A percentile compares a stretch with the other conserved stretches of the same genome.
These are phyloP conservation scores for Alternaria sp. DNA, from an alignment of 2,329 filamentous ascomycete genomes.

Conservation along the genomic window DNA sequence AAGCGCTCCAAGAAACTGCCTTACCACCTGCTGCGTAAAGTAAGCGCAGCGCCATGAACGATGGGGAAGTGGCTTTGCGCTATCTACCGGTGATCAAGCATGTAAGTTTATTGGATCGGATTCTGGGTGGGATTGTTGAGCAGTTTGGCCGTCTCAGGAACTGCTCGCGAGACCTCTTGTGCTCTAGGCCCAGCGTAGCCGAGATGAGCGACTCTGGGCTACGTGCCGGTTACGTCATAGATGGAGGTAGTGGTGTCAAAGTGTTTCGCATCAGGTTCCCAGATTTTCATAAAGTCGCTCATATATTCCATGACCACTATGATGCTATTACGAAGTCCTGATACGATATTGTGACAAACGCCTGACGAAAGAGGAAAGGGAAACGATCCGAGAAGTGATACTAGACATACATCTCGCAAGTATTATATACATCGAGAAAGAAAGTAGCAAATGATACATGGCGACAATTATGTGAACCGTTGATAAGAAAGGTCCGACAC, in stretches of 20 bases:
- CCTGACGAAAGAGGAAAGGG: neutral
- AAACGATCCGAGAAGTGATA: neutral
- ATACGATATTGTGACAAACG: neutral
- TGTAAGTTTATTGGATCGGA: neutral
- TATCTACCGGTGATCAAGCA: neutral
- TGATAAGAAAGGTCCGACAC: conserved; percentile 48
- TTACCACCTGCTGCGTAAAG: neutral
- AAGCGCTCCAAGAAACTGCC: neutral
- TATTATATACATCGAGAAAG: conserved; percentile 22
- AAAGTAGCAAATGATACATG: neutral
- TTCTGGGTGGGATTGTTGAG: conserved; percentile 9
- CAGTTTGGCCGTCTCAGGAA: conserved; percentile 1
- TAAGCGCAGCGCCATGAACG: neutral
- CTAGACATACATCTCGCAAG: neutral
- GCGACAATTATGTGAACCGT: neutral
- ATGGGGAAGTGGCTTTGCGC: neutral
- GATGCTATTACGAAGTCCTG: neutral
- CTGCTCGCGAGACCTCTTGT: neutral
- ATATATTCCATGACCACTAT: neutral
- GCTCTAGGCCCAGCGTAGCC: conserved; percentile 15
- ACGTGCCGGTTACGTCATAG: conserved; percentile 22
- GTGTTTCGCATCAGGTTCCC: neutral
- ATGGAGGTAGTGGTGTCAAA: neutral
- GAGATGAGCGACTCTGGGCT: conserved; percentile 18
- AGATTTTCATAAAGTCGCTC: neutral